phyloP scores from a whole-genome alignment of 148 eudicot species.

The Chenopodium quinoa region DNA sequence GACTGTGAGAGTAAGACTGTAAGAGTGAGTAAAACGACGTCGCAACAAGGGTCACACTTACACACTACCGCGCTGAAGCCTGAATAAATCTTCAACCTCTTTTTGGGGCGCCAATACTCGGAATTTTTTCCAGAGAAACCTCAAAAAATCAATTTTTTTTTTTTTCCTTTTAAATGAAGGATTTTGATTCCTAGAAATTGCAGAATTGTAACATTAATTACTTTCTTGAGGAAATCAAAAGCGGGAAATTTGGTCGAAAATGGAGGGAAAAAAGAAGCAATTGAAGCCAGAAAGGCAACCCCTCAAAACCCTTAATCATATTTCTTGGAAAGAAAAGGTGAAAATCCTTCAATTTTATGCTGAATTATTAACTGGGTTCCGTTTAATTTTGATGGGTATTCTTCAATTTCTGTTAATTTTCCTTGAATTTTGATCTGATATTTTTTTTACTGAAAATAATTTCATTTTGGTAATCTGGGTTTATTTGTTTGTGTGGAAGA shows the following conservation, averaged over 20 bases:
- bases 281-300: slow-evolving; percentile 33
- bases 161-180: background rate
- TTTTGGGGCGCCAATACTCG: slow-evolving; percentile 6
- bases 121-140: background rate
- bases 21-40: background rate
- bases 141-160: background rate
- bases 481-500: slow-evolving; percentile 27
- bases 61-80: slow-evolving; percentile 15
- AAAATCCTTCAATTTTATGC: background rate
- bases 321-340: slow-evolving; percentile 70
- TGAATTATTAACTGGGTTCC: slow-evolving; percentile 4
- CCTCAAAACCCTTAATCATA: slow-evolving; percentile 43
- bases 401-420: background rate
- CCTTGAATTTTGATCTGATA: no score
- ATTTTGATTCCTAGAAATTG: background rate
- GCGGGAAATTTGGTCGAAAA: background rate
- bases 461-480: slow-evolving; percentile 3
- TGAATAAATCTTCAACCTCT: background rate
- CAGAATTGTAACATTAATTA: background rate
- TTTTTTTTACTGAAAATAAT: background rate
- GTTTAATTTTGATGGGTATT: background rate
- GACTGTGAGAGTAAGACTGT: no score
- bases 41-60: background rate
- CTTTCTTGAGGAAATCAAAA: background rate
- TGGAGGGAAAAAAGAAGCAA: slow-evolving; percentile 31